A percentile compares a stretch with the other conserved stretches of the same genome.
Conservation (phyloP, 257 asterid species). For the Lycium ferocissimum region DNA sequence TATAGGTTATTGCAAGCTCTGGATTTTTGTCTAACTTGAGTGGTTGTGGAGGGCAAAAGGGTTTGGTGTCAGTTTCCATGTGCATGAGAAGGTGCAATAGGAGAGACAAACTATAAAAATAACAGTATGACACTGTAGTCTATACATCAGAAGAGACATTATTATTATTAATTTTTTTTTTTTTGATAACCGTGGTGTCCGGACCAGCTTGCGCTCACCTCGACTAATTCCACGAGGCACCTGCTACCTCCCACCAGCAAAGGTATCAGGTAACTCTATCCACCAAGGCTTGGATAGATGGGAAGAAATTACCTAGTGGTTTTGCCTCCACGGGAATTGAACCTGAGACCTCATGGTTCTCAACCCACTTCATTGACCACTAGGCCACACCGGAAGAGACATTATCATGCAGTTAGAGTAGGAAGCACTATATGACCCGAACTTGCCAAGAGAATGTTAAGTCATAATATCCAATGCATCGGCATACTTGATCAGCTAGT, state of each 20-base stretch:
- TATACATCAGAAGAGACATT: background rate
- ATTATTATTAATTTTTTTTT: no score
- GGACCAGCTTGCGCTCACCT: no score
- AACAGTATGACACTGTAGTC: background rate
- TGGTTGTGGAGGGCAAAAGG: background rate
- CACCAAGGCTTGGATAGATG: no score
- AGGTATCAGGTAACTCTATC: no score
- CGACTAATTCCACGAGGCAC: no score
- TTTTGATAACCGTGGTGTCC: no score
- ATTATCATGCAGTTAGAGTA: background rate
- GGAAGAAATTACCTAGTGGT: no score
- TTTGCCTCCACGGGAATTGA: no score
- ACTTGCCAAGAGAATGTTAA: background rate
- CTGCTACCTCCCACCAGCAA: no score
- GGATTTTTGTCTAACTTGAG: constrained; percentile 15
- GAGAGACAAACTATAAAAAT: background rate
- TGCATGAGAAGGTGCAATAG: background rate
- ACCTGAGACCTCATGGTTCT: no score
- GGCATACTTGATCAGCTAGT: background rate
- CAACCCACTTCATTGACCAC: no score
- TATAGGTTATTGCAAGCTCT: background rate
- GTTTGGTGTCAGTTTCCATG: background rate
- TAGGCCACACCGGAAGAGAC: background rate
- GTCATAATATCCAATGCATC: background rate
- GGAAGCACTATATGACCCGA: background rate